phyloP scores from a whole-genome alignment of 305 asterid genomes.

The Fraxinus sp. region DNA sequence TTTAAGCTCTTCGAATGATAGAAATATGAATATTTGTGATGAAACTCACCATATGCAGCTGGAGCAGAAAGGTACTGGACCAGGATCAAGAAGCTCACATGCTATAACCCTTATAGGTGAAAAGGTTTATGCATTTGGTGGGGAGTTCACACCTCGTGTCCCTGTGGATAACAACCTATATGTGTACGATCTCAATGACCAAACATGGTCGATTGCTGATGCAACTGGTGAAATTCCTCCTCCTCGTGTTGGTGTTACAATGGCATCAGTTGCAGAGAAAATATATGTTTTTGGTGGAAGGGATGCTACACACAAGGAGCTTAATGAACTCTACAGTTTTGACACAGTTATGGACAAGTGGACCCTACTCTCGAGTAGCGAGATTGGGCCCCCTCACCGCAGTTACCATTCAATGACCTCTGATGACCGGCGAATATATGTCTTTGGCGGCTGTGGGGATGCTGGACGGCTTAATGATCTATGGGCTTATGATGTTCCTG shows the following conservation, averaged over 20 bases:
- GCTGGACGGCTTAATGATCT: conserved; percentile 70
- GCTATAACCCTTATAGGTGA: conserved; percentile 72
- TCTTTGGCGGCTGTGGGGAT: conserved; percentile 85
- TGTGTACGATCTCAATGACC: conserved; percentile 53
- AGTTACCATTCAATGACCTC: conserved; percentile 85
- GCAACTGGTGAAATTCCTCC: conserved; percentile 65
- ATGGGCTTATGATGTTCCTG: conserved; percentile 68
- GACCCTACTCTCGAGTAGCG: conserved; percentile 55
- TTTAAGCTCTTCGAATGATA: neutral
- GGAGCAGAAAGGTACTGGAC: conserved; percentile 66
- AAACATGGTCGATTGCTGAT: conserved; percentile 58
- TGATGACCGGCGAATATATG: conserved; percentile 51
- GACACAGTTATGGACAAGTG: conserved; percentile 56
- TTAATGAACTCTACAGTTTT: conserved; percentile 57
- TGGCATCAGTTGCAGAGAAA: conserved; percentile 56
- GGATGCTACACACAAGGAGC: conserved; percentile 70
- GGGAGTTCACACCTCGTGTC: conserved; percentile 78
- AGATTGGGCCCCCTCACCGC: conserved; percentile 51
- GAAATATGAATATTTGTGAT: neutral
- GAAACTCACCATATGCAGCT: conserved; percentile 47
- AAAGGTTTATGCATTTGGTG: conserved; percentile 74
- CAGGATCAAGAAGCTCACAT: conserved; percentile 91
- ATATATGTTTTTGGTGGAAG: conserved; percentile 79
- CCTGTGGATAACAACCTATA: conserved; percentile 76
- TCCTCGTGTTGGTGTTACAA: conserved; percentile 85